Base-by-base conservation (phyloP, 1,139 yeast genomes). In the Debaryomycetaceae sp. region DNA sequence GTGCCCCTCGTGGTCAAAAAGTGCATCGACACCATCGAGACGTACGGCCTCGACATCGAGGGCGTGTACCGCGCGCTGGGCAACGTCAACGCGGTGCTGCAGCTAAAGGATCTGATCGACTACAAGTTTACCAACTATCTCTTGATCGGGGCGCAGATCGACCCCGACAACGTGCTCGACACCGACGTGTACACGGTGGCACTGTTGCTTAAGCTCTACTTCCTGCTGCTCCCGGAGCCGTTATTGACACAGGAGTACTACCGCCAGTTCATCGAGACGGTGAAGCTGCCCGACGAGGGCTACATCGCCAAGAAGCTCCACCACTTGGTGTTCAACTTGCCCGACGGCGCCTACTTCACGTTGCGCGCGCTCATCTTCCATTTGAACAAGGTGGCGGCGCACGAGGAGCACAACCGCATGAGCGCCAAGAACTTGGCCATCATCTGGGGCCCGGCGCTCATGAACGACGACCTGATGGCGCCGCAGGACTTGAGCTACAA, bases 271-370 rank as follows among this genome's bases (percentile, higher is more conserved):
- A 65, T 88, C 35, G 83, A 80, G 27, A 88, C 95, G 9, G 82
- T 88, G 17, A 78, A 82, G 46, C 60, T 68, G n/a, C 43, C 47
- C 29, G 71, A 67, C 44, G 71, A 65, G 42, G 53, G 60, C n/a
- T 63, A 51, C 33, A 77, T 86, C 29, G 72, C 72, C 33, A 88
- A 86, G 45, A 83, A 81, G 40, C 67, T 91, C 45, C 98, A 91
- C 55, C 86, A 86, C 31, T 72, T 85, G 37, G 85, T 91, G 28
- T 91, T 82, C 58, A 83, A 83, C 44, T 69, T 91, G 34, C 96
- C 97, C 0, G 98, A 91, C 56, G 93, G 95, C 1, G 88, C 93
- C 35, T 91, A 91, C 55, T 88, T 95, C 63, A 89, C 97, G 0
- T 67, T 91, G 44, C 66, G 97, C 45, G 77, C 86, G 23, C 64